These are phyloP conservation scores for Salicornia ramosissima DNA, from an alignment of 148 eudicot species.

Conservation along the genomic window DNA sequence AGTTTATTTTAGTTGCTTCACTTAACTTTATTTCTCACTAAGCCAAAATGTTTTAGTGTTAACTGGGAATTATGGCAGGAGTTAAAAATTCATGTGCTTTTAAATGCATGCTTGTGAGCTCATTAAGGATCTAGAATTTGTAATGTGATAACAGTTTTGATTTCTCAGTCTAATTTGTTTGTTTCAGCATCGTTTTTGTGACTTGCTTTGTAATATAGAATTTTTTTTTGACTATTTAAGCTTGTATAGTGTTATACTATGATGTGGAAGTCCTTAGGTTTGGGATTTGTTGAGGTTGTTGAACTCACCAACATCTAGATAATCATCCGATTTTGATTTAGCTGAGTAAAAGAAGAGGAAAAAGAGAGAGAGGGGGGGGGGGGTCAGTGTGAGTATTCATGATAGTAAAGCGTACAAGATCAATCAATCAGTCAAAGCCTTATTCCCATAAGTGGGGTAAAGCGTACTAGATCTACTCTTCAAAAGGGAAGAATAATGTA, in stretches of 20 bases:
- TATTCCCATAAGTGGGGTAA: no score
- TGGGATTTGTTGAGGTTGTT: neutral
- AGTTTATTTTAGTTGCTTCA: neutral
- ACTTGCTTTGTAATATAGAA: neutral
- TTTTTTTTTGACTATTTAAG: neutral
- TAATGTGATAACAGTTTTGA: neutral
- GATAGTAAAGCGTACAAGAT: neutral
- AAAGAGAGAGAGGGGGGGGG: no score
- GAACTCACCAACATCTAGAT: neutral
- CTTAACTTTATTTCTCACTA: neutral
- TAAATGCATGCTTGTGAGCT: neutral
- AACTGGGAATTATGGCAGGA: neutral
- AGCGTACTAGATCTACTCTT: neutral
- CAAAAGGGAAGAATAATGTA: neutral
- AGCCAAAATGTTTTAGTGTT: neutral
- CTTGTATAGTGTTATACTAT: neutral
- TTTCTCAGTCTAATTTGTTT: neutral
- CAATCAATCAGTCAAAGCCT: neutral
- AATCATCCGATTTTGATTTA: neutral
- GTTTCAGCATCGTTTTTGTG: neutral
- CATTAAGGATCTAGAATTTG: constrained; percentile 7
- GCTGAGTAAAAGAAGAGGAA: neutral
- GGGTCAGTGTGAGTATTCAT: neutral
- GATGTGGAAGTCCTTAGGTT: neutral
- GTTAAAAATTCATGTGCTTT: constrained; percentile 4